Evolutionary conservation across 192 early-diverging fungal genomes (phyloP).

Genomic region (Rhizophlyctis rosea): DNA sequence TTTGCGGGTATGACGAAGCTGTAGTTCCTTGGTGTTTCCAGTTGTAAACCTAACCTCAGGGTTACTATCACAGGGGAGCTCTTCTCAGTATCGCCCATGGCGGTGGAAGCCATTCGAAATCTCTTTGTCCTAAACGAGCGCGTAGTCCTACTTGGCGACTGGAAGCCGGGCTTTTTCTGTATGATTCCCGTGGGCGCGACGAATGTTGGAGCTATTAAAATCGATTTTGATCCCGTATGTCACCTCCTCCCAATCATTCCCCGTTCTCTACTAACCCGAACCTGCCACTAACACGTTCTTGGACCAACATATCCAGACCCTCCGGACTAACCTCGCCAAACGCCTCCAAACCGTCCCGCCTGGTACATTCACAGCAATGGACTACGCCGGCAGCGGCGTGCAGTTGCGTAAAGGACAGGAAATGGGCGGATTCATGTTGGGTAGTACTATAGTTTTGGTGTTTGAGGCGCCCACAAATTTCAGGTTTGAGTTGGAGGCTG

Average conservation of each 20-base stretch:
- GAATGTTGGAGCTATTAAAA: conserved; percentile 93
- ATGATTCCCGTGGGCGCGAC: conserved; percentile 98
- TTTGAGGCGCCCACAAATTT: conserved; percentile 91
- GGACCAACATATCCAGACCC: conserved; percentile 37
- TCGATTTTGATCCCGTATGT: conserved; percentile 87
- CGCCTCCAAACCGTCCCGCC: conserved; percentile 39
- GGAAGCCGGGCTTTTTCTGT: conserved; percentile 92
- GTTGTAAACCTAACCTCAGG: too few relatives aligned
- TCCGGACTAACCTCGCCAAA: conserved; percentile 43
- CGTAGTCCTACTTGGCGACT: conserved; percentile 86
- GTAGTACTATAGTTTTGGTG: conserved; percentile 93
- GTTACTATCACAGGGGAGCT: conserved; percentile 80
- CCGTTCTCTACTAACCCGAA: too few relatives aligned
- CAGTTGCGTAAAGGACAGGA: conserved; percentile 77
- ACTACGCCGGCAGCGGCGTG: conserved; percentile 71
- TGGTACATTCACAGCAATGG: conserved; percentile 73
- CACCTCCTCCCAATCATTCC: background rate
- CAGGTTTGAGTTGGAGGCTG: conserved; percentile 67
- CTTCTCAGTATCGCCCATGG: conserved; percentile 90
- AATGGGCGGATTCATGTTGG: conserved; percentile 93
- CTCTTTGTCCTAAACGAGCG: conserved; percentile 97
- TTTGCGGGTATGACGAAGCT: conserved; percentile 68
- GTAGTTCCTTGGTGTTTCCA: conserved; percentile 12
- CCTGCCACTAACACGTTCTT: too few relatives aligned
- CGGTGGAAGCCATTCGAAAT: conserved; percentile 78